phyloP scores from a whole-genome alignment of 1,284 basidiomycete species.

The Testicularia cyperi region DNA sequence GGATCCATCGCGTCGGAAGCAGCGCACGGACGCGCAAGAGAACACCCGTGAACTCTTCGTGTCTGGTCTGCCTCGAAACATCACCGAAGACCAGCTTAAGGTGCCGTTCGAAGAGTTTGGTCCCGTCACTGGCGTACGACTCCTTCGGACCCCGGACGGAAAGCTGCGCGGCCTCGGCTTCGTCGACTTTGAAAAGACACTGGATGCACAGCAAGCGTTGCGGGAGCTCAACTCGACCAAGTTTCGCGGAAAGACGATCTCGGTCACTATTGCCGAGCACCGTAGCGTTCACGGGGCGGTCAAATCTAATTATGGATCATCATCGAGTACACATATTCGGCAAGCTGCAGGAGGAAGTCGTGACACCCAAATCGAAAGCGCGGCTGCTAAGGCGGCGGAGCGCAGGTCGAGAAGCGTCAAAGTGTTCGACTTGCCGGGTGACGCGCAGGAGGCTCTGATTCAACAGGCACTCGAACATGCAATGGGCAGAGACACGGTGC shows the following conservation, averaged over 20 bases:
- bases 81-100: conserved; percentile 72
- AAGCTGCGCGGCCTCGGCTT: conserved; percentile 85
- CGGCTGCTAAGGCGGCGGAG: background rate
- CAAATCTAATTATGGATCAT: background rate
- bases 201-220: conserved; percentile 55
- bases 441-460: conserved; percentile 57
- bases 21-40: conserved; percentile 77
- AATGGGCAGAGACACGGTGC: conserved; percentile 35
- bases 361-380: background rate
- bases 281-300: conserved; percentile 4
- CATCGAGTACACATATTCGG: background rate
- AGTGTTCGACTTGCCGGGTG: conserved; percentile 40
- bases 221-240: conserved; percentile 45
- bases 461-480: conserved; percentile 53
- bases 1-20: conserved; percentile 83
- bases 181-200: conserved; percentile 72
- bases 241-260: conserved; percentile 45
- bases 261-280: conserved; percentile 40
- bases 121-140: conserved; percentile 74
- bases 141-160: conserved; percentile 73
- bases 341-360: background rate
- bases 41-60: conserved; percentile 82
- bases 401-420: conserved; percentile 28
- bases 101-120: conserved; percentile 76
- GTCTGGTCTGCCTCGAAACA: conserved; percentile 75